These are phyloP conservation scores for Pelagomonas calceolata DNA, from an alignment of 108 stramenopile genomes.

Conservation along the genomic window DNA sequence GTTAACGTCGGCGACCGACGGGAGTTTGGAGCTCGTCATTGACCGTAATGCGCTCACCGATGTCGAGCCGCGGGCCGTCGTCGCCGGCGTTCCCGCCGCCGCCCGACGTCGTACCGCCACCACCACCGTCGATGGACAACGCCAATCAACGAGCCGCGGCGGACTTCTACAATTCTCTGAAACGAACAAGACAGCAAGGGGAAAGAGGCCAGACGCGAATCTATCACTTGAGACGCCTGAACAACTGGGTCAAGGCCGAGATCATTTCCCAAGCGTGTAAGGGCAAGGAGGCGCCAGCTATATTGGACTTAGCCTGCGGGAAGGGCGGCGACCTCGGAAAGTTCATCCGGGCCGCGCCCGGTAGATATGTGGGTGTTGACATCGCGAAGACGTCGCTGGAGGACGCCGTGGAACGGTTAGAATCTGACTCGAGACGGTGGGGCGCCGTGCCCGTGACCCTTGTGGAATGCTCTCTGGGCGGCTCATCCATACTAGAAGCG, in stretches of 20 bases:
- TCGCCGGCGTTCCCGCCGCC: too few species aligned
- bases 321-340: slow-evolving; percentile 97
- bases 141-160: too few species aligned
- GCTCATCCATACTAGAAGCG: too few species aligned
- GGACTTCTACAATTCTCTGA: too few species aligned
- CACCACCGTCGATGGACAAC: too few species aligned
- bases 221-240: slow-evolving; percentile 88
- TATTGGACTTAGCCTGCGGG: slow-evolving; percentile 93
- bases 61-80: too few species aligned
- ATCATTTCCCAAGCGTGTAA: slow-evolving; percentile 49
- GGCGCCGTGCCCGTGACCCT: slow-evolving; percentile 27
- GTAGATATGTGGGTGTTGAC: slow-evolving; percentile 85
- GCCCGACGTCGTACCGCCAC: too few species aligned
- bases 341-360: slow-evolving; percentile 62
- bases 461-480: slow-evolving; percentile 71
- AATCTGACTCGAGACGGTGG: slow-evolving; percentile 37
- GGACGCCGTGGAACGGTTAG: slow-evolving; percentile 76
- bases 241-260: slow-evolving; percentile 95
- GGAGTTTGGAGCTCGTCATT: too few species aligned
- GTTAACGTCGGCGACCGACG: too few species aligned
- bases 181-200: slow-evolving; percentile 37
- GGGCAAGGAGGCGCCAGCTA: slow-evolving; percentile 45
- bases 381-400: slow-evolving; percentile 83
- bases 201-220: slow-evolving; percentile 71
- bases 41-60: too few species aligned